Evolutionary conservation across 208 protist species (phyloP), one percentile per base, ranked within the genome.

Genomic region (Trichomonas gallinae): DNA sequence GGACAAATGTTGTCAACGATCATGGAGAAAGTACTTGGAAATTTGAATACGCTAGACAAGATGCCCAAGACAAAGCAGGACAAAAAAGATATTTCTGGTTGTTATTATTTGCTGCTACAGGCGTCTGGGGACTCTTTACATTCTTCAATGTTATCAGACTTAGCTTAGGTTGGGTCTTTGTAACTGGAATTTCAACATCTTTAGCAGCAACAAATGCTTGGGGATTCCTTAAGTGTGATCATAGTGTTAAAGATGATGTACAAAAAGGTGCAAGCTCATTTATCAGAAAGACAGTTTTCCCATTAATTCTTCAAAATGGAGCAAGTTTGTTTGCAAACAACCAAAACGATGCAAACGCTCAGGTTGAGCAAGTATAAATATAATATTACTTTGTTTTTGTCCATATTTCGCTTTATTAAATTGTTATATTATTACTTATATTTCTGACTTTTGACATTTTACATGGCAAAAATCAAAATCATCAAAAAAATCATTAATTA

Each of bases 201-300:
- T 40, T 93, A 3, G 40, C 87, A 38, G 4, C 44, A 17, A 38
- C 87, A n/a, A 93, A 93, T 51, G 36, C 87, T 21, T 93, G 87
- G 87, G 87, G 87, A 93, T 93, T 93, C 31, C 42, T 93, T 13
- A 93, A 93, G 46, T 93, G 87, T 51, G 87, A 93, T 51, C 11
- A 38, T n/a, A 48, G 40, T n/a, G 45, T 93, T n/a, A 93, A 93
- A 36, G 36, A 38, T 58, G 87, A 93, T 51, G 44, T 93, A 2
- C 44, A 93, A 36, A 34, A 36, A 26, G 44, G 87, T 21, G 87
- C 87, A 93, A 51, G 44, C 38, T 34, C 11, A 13, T 38, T 93
- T 26, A 34, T 93, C 26, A 51, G n/a, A 93, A 3, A 93, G 3
- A 23, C 15, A 38, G 17, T 93, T 51, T 51, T 93, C 10, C 87